Percentiles rank a stretch among this genome's conserved stretches.
These are phyloP conservation scores for Phialophora macrospora DNA, from an alignment of 2,329 filamentous ascomycete species.

Conservation along the genomic window DNA sequence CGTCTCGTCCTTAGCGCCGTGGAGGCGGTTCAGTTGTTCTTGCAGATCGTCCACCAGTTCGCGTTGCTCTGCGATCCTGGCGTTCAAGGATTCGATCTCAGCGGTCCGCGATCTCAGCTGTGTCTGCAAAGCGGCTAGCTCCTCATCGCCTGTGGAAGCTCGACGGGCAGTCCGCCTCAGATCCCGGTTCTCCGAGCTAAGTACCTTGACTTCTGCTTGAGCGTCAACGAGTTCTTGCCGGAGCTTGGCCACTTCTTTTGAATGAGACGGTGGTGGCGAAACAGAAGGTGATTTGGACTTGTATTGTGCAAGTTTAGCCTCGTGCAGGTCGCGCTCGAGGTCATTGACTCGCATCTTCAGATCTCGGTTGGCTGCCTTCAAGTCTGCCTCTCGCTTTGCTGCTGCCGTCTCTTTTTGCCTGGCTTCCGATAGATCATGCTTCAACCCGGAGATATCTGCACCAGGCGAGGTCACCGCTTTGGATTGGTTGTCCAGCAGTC, in stretches of 20 bases:
- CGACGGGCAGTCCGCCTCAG: slow-evolving; percentile 59
- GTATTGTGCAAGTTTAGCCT: slow-evolving; percentile 58
- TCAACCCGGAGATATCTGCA: slow-evolving; percentile 63
- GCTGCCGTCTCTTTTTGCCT: slow-evolving; percentile 70
- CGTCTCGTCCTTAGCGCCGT: slow-evolving; percentile 61
- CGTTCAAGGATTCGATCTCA: slow-evolving; percentile 69
- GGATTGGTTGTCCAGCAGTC: slow-evolving; percentile 61
- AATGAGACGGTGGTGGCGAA: slow-evolving; percentile 60
- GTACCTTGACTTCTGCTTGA: slow-evolving; percentile 64
- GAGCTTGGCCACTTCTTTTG: slow-evolving; percentile 63
- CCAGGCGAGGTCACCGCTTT: slow-evolving; percentile 44
- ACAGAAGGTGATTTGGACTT: slow-evolving; percentile 56
- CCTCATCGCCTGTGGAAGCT: slow-evolving; percentile 49
- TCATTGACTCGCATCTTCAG: slow-evolving; percentile 69
- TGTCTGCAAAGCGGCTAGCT: slow-evolving; percentile 52
- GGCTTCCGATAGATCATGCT: slow-evolving; percentile 66
- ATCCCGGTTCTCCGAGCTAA: slow-evolving; percentile 56
- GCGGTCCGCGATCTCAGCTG: slow-evolving; percentile 54
- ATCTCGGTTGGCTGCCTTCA: slow-evolving; percentile 66
- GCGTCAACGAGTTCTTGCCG: slow-evolving; percentile 65
- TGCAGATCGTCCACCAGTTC: slow-evolving; percentile 62
- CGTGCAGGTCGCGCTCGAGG: slow-evolving; percentile 70
- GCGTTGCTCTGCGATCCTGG: slow-evolving; percentile 72
- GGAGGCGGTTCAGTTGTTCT: slow-evolving; percentile 54
- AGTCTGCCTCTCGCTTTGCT: slow-evolving; percentile 67